Base-by-base conservation (phyloP, 768 basidiomycete species). In the Symmetrospora coprosmae region DNA sequence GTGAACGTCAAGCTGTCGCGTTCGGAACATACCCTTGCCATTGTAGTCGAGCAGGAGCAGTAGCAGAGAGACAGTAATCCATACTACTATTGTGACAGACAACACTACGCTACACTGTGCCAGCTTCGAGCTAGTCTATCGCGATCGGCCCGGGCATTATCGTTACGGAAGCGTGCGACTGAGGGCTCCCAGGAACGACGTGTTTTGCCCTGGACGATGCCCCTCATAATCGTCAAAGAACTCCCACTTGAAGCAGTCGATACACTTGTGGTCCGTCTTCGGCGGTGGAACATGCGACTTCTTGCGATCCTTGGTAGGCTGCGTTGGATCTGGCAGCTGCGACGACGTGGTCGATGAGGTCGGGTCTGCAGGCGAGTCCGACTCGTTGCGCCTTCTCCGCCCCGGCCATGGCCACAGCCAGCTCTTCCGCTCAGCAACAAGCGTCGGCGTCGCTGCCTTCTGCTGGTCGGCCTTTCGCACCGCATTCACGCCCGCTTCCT, bases 181-280 rank as follows among this genome's bases (percentile, higher is more conserved):
- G n/a, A n/a, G n/a, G n/a, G n/a, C n/a, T n/a, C n/a, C n/a, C n/a
- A n/a, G n/a, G n/a, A n/a, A n/a, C n/a, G n/a, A n/a, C n/a, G n/a
- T n/a, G n/a, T n/a, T n/a, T n/a, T n/a, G n/a, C n/a, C n/a, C n/a
- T n/a, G n/a, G n/a, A n/a, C n/a, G n/a, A n/a, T n/a, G n/a, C n/a
- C n/a, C n/a, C n/a, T n/a, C 43, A 35, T 55, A 45, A 19, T 48
- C 60, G 19, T 65, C 60, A 19, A 59, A 31, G 55, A 49, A 68
- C 21, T 49, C 43, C 68, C 68, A 69, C 43, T 35, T 41, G 50
- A 53, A 51, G 50, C 68, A 69, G 23, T 69, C 68, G 1, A 52
- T 27, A 30, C 58, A 60, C 25, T 60, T 31, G n/a, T 47, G n/a
- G 21, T 58, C 40, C 41, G 46, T 46, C 28, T 30, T 21, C 11